Conservation (phyloP, 73 alveolate genomes). For the Paramecium caudatum region DNA sequence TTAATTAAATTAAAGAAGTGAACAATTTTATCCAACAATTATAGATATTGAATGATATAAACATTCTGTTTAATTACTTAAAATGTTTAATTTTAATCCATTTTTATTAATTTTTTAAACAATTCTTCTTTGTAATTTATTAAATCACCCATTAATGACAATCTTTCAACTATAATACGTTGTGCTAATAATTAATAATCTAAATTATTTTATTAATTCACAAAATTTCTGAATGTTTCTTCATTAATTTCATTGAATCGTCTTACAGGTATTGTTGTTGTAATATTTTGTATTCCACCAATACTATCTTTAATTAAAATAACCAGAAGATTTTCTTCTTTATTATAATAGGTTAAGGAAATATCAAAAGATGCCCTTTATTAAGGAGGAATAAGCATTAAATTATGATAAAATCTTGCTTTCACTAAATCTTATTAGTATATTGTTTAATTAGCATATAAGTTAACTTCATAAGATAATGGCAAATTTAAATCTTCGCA, state of each 20-base stretch:
- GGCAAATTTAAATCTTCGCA: neutral
- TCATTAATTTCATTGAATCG: neutral
- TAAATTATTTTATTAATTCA: neutral
- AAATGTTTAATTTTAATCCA: neutral
- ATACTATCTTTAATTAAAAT: neutral
- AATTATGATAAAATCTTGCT: neutral
- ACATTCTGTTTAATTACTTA: constrained; percentile 12
- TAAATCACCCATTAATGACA: neutral
- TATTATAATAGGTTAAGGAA: neutral
- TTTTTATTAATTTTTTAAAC: neutral
- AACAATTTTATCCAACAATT: neutral
- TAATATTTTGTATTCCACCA: neutral
- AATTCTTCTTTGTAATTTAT: constrained; percentile 29
- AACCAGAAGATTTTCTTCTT: neutral
- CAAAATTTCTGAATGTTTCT: neutral
- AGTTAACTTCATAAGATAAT: neutral
- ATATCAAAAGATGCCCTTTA: neutral
- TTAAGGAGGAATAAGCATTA: neutral
- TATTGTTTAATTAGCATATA: neutral
- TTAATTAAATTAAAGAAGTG: neutral
- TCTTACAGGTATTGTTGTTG: neutral
- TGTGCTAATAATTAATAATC: neutral
- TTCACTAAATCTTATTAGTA: neutral
- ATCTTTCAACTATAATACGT: neutral
- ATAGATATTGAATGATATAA: neutral